Conservation (phyloP, 2,329 filamentous ascomycete species). For the Chrysosporium queenslandicum region DNA sequence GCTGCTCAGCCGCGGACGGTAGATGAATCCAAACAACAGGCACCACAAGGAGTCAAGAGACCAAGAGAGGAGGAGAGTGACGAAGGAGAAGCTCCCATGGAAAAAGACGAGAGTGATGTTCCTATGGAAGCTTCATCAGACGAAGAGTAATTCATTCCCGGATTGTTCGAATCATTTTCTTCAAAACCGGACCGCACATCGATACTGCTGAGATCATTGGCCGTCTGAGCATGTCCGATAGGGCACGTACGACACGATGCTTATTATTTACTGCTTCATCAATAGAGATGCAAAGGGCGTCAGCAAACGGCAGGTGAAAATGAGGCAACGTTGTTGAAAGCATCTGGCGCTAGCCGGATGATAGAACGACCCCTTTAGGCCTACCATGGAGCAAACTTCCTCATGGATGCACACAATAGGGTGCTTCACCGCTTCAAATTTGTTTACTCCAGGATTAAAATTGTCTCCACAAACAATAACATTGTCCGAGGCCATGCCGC, state of each 20-base stretch:
- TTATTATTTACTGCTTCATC: not conserved
- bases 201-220: too few relatives aligned
- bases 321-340: not conserved
- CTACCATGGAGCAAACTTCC: not conserved
- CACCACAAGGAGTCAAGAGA: conserved; percentile 56
- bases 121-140: conserved; percentile 63
- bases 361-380: too few relatives aligned
- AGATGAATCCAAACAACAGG: conserved; percentile 42
- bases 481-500: not conserved
- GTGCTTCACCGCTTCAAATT: not conserved
- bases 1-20: conserved; percentile 35
- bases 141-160: conserved; percentile 47
- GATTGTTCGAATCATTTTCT: not conserved
- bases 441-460: not conserved
- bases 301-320: too few relatives aligned
- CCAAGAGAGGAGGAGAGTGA: conserved; percentile 54
- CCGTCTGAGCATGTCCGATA: not conserved
- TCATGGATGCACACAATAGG: not conserved
- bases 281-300: too few relatives aligned
- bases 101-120: conserved; percentile 55
- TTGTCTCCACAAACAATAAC: not conserved
- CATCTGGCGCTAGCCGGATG: too few relatives aligned
- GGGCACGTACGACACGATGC: not conserved
- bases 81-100: conserved; percentile 10
- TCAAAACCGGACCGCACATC: not conserved